phyloP scores from a whole-genome alignment of 352 stramenopile genomes.

The Pythium biforme region DNA sequence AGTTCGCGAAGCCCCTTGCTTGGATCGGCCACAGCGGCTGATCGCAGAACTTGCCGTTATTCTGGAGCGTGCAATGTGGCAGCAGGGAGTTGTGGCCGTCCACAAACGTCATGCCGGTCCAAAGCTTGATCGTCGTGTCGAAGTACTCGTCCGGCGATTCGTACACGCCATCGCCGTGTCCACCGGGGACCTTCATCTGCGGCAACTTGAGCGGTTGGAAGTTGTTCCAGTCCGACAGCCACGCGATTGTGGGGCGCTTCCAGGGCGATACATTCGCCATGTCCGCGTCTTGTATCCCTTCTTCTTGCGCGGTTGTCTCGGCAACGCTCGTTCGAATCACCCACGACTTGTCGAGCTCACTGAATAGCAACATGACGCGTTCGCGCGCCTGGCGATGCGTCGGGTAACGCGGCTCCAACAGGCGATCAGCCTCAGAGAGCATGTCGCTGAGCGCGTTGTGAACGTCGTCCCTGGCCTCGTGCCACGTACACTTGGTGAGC shows the following conservation, averaged over 20 bases:
- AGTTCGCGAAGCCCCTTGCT: slow-evolving; percentile 11
- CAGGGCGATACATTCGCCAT: slow-evolving; percentile 34
- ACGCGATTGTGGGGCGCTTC: slow-evolving; percentile 66
- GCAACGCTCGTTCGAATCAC: slow-evolving; percentile 40
- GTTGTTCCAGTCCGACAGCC: slow-evolving; percentile 62
- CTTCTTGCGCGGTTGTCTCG: neutral
- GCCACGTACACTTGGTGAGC: slow-evolving; percentile 76
- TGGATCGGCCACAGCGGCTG: slow-evolving; percentile 63
- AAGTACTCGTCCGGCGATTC: slow-evolving; percentile 79
- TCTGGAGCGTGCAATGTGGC: slow-evolving; percentile 61
- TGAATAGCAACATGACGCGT: slow-evolving; percentile 48
- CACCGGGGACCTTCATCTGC: slow-evolving; percentile 60
- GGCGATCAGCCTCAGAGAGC: slow-evolving; percentile 44
- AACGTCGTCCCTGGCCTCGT: slow-evolving; percentile 52
- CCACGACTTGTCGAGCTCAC: slow-evolving; percentile 73
- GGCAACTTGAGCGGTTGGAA: slow-evolving; percentile 74
- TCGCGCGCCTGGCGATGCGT: slow-evolving; percentile 50
- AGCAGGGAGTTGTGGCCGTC: slow-evolving; percentile 83
- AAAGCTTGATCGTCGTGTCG: slow-evolving; percentile 64
- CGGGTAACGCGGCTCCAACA: slow-evolving; percentile 40
- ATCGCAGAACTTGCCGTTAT: slow-evolving; percentile 59
- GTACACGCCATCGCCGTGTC: slow-evolving; percentile 58
- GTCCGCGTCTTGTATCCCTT: neutral
- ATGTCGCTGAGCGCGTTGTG: slow-evolving; percentile 55
- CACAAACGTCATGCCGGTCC: slow-evolving; percentile 87